Evolutionary conservation across 768 basidiomycete species (phyloP).

Genomic region (Coprinellus aureogranulatus): DNA sequence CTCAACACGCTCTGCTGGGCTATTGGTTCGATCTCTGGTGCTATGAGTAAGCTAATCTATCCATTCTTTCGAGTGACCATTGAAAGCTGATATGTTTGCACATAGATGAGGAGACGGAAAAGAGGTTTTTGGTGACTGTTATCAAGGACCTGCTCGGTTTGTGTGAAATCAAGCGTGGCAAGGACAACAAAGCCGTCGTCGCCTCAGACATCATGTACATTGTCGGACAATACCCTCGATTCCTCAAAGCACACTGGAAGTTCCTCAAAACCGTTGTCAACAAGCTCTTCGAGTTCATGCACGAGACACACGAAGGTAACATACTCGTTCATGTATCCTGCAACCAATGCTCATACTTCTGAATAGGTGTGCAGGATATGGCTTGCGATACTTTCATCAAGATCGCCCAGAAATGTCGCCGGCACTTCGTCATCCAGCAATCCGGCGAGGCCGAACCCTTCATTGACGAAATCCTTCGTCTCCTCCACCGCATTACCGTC

Average conservation of each 20-base stretch:
- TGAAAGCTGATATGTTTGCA: neutral
- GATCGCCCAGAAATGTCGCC: slow-evolving; percentile 96
- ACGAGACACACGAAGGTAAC: slow-evolving; percentile 96
- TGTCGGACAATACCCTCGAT: slow-evolving; percentile 98
- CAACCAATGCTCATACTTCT: neutral
- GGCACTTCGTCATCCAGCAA: slow-evolving; percentile 99
- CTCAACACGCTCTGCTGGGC: slow-evolving; percentile 99
- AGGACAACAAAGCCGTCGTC: slow-evolving; percentile 99
- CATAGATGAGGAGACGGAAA: slow-evolving; percentile 96
- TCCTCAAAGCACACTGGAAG: slow-evolving; percentile 99
- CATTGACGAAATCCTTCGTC: slow-evolving; percentile 92
- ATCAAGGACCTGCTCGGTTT: slow-evolving; percentile 98
- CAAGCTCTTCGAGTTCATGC: slow-evolving; percentile 99
- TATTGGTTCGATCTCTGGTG: slow-evolving; percentile 97
- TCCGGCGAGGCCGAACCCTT: slow-evolving; percentile 96
- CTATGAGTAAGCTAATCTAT: slow-evolving; percentile 79
- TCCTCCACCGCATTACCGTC: slow-evolving; percentile 89
- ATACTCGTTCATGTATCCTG: neutral
- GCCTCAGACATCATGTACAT: slow-evolving; percentile 98
- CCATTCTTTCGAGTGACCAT: neutral
- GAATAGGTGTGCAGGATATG: slow-evolving; percentile 96
- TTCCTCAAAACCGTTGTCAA: slow-evolving; percentile 99
- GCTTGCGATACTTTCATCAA: slow-evolving; percentile 99
- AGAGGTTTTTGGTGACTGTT: slow-evolving; percentile 96
- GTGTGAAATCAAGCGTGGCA: slow-evolving; percentile 97